Base-by-base conservation (phyloP, 192 early-diverging fungal species). In the Coemansia sp. region DNA sequence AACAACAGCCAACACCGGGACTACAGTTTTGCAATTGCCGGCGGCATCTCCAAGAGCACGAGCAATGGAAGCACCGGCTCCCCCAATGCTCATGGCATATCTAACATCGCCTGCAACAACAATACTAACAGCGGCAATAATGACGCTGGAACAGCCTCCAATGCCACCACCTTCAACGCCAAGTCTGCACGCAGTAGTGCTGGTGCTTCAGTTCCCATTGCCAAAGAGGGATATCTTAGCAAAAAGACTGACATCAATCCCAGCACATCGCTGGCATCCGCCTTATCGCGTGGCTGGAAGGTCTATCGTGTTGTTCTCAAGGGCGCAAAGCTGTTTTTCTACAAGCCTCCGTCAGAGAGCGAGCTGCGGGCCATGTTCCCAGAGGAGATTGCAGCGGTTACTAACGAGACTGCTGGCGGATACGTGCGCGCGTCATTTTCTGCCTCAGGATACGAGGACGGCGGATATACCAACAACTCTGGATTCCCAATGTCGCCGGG, bases 271-370 rank as follows among this genome's bases (percentile, higher is more conserved):
- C 74, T 85, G 43, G 86, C 88, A 42, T 79, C 86, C 37, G 77
- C 80, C 10, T 72, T 84, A 46, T 74, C 86, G 22, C 88, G 89
- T 40, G 90, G 88, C 13, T 92, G 91, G 91, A 92, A 90, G 75
- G 86, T 91, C 1, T 92, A 92, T 66, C 87, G 84, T 9, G 90
- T 92, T 8, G 74, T 87, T 8, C 72, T 92, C 40, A 87, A 88
- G 73, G 90, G 90, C 4, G 88, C 88, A 62, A 92, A 92, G 66
- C 68, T 92, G 11, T 92, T 89, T 66, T 88, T 91, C 65, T 92
- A 91, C 71, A 89, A 88, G 65, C 82, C 88, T 18, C 79, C 84
- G 5, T 76, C 87, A 0, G 86, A 88, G 57, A 80, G 76, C 60
- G 85, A 86, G 55, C 62, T 85, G 80, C 84, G 84, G 39, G 78